phyloP scores from a whole-genome alignment of 768 basidiomycete species.

The Rhodosporidiobolus odoratus region DNA sequence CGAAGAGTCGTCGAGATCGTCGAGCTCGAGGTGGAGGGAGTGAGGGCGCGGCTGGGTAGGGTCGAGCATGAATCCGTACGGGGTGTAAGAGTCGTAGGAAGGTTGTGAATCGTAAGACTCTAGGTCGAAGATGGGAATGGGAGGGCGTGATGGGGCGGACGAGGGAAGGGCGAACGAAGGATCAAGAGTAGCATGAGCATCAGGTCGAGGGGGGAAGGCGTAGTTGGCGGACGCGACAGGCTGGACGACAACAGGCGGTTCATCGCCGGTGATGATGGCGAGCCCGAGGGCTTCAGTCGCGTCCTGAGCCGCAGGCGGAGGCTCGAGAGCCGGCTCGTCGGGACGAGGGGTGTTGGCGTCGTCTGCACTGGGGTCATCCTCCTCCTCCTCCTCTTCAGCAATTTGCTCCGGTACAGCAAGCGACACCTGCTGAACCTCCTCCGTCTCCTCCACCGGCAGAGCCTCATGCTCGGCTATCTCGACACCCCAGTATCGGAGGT shows the following conservation, averaged over 20 bases:
- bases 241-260: background rate
- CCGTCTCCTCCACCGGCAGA: constrained; percentile 48
- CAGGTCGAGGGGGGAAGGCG: constrained; percentile 53
- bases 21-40: constrained; percentile 39
- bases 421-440: constrained; percentile 48
- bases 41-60: background rate
- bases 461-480: constrained; percentile 49
- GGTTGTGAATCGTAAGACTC: no score
- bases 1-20: constrained; percentile 41
- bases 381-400: constrained; percentile 60
- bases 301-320: background rate
- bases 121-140: constrained; percentile 9
- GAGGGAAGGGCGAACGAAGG: constrained; percentile 54
- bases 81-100: background rate
- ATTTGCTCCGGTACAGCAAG: constrained; percentile 71
- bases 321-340: background rate
- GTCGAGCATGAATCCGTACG: background rate
- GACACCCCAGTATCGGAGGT: constrained; percentile 47
- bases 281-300: background rate
- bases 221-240: constrained; percentile 26
- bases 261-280: background rate
- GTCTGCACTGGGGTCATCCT: constrained; percentile 49
- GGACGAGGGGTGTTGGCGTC: background rate
- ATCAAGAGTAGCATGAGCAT: no score
- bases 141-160: constrained; percentile 36